Conservation (phyloP, 768 basidiomycete genomes). For the Tulasnella sp. region DNA sequence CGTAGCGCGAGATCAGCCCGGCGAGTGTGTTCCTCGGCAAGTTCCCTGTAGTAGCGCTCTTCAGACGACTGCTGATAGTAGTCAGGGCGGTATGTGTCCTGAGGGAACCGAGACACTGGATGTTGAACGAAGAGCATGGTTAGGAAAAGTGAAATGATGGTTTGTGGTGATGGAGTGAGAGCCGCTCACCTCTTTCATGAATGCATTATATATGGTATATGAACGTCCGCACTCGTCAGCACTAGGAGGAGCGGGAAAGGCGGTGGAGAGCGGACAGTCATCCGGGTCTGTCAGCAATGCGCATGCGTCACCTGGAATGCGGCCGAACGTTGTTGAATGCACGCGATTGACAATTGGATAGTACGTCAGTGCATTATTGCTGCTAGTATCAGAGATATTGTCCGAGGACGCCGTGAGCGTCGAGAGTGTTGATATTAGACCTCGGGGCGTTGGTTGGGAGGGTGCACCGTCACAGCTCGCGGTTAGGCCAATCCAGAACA, state of each 20-base stretch:
- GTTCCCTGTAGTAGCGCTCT: not conserved
- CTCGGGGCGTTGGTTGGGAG: too few species aligned
- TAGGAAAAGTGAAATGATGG: not conserved
- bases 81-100: not conserved
- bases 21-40: conserved; percentile 5
- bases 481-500: too few species aligned
- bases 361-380: not conserved
- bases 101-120: not conserved
- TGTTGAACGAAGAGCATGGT: not conserved
- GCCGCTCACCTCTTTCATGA: not conserved
- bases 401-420: not conserved
- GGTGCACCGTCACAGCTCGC: too few species aligned
- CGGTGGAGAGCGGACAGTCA: conserved; percentile 12
- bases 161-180: not conserved
- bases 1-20: not conserved
- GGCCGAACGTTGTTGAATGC: not conserved
- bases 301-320: not conserved
- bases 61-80: conserved; percentile 3
- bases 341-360: not conserved
- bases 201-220: not conserved
- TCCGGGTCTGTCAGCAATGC: not conserved
- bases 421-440: too few species aligned
- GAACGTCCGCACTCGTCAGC: not conserved
- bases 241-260: not conserved
- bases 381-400: not conserved